Base-by-base conservation (phyloP, 2,329 filamentous ascomycete species). In the Lachnellula cervina region DNA sequence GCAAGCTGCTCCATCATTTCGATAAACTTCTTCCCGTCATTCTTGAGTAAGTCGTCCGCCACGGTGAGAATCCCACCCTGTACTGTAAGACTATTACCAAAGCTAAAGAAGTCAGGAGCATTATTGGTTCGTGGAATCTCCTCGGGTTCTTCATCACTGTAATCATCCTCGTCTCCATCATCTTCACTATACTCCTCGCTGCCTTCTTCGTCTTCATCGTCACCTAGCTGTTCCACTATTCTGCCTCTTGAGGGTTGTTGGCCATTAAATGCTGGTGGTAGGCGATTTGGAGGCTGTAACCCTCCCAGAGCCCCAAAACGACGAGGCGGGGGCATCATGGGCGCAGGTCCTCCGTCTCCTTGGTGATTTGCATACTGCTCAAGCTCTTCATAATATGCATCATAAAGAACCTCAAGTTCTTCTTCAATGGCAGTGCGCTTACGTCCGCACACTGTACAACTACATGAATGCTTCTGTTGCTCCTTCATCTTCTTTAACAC, bases 1-100 rank as follows among this genome's bases (percentile, higher is more conserved):
- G 94, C 94, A 66, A 99, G 82, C 76, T 97, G 93, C 73, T 99
- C 94, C 94, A 99, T 99, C 94, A 99, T 99, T 72, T 99, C 94
- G 74, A 99, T 99, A 76, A 99, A 99, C 70, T 96, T 96, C 74
- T 96, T 96, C 68, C 94, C 94, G 73, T 99, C 94, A 74, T 99
- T 99, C 74, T 97, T 97, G 61, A 99, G 82, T 63, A 99, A 80
- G 75, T 99, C 94, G 78, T 99, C 94, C 72, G 94, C 94, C 69
- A 99, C 94, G 64, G 94, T 99, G 71, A 99, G 85, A 74, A 99
- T 97, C 71, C 94, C 95, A 78, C 94, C 83, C 76, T 97, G 94
- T 66, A 97, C 94, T 68, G 93, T 96, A 62, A 99, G 80, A 77
- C 92, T 97, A 71, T 95, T 96, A 64, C 94, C 94, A 77, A 99